These are phyloP conservation scores for Vaccinium myrtillus DNA, from an alignment of 148 eudicot species.

Conservation along the genomic window DNA sequence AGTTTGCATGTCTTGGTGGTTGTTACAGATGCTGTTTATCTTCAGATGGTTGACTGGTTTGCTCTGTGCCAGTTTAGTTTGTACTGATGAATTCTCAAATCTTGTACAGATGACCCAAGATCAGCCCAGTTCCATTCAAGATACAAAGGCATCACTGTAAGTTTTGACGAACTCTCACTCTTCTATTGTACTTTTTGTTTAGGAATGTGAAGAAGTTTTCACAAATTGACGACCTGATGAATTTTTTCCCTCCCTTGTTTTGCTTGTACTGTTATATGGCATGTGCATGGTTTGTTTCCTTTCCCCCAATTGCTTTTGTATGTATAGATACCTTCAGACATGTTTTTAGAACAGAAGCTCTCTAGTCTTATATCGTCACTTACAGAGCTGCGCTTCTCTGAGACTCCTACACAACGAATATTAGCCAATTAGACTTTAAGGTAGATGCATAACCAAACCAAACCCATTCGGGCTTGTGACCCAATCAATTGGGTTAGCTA, in stretches of 20 bases:
- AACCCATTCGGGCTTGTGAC: not conserved
- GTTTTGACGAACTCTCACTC: constrained; percentile 15
- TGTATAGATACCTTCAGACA: not conserved
- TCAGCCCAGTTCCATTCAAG: constrained; percentile 19
- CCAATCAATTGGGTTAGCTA: not conserved
- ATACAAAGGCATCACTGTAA: constrained; percentile 36
- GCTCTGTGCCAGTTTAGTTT: not conserved
- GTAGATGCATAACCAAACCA: not conserved
- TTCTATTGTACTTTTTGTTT: not conserved
- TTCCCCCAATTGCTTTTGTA: not conserved
- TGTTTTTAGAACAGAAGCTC: not conserved
- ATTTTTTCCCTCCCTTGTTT: not conserved
- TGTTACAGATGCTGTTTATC: not conserved
- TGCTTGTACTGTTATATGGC: not conserved
- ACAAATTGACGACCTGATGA: not conserved
- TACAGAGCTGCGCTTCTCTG: not conserved
- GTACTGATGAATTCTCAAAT: not conserved
- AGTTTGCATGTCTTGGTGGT: not conserved
- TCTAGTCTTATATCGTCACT: not conserved
- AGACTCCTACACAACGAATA: not conserved
- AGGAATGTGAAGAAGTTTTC: constrained; percentile 4
- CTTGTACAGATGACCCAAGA: constrained; percentile 38
- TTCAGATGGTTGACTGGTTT: not conserved
- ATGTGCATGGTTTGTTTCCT: not conserved
- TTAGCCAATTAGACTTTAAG: not conserved